Conservation (phyloP, 2,329 filamentous ascomycete species). For the Thelonectria blattea region DNA sequence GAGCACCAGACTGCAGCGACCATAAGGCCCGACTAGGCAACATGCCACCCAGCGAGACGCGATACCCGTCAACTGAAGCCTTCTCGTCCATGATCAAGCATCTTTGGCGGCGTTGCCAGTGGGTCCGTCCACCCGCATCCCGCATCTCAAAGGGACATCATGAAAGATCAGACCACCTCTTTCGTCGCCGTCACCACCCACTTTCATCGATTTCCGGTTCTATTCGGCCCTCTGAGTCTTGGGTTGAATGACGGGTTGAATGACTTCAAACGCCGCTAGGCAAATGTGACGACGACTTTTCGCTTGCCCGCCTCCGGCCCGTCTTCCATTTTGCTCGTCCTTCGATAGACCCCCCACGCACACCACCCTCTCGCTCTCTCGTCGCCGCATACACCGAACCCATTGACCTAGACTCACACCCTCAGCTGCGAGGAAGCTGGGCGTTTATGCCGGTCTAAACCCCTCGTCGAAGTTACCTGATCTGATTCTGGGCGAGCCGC, state of each 20-base stretch:
- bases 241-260: slow-evolving; percentile 14
- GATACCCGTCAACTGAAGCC: slow-evolving; percentile 18
- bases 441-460: slow-evolving; percentile 21
- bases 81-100: slow-evolving; percentile 3
- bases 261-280: slow-evolving; percentile 7
- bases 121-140: slow-evolving; percentile 19
- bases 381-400: slow-evolving; percentile 26
- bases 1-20: neutral
- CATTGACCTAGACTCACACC: slow-evolving; percentile 30
- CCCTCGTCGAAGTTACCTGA: slow-evolving; percentile 28
- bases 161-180: slow-evolving; percentile 29
- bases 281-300: slow-evolving; percentile 9
- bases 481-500: slow-evolving; percentile 30
- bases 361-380: slow-evolving; percentile 35
- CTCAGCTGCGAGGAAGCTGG: slow-evolving; percentile 17
- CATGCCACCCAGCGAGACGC: slow-evolving; percentile 27
- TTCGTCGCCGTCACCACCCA: slow-evolving; percentile 21
- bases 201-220: slow-evolving; percentile 11
- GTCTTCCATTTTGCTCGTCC: slow-evolving; percentile 29
- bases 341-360: slow-evolving; percentile 30
- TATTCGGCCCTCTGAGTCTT: slow-evolving; percentile 15
- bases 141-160: slow-evolving; percentile 13
- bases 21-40: slow-evolving; percentile 17
- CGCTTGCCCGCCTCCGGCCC: slow-evolving; percentile 23
- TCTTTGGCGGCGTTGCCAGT: slow-evolving; percentile 13